Evolutionary conservation across 2,329 filamentous ascomycete species (phyloP).

Genomic region (Penicillium sp.): DNA sequence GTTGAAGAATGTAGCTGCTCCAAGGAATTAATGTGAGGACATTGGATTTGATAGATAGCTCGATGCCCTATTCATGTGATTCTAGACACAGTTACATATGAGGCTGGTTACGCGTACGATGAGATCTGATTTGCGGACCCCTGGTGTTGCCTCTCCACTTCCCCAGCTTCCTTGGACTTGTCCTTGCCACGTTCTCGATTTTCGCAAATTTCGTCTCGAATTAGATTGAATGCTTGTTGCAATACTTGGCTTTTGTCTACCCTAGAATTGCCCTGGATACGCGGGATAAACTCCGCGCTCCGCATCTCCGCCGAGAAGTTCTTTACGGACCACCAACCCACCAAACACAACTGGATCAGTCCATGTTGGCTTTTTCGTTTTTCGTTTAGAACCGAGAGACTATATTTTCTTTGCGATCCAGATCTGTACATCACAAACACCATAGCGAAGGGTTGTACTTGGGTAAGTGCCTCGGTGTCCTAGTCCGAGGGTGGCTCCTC

Average conservation of each 20-base stretch:
- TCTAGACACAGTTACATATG: background rate
- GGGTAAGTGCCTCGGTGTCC: background rate
- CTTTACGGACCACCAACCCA: slow-evolving; percentile 2
- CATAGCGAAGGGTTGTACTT: background rate
- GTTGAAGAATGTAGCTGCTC: background rate
- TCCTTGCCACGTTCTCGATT: slow-evolving; percentile 4
- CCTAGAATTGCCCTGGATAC: background rate
- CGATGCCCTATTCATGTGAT: background rate
- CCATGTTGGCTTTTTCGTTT: background rate
- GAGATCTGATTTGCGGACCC: slow-evolving; percentile 5
- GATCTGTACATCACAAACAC: background rate
- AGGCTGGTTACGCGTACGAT: slow-evolving; percentile 2
- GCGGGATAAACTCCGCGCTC: slow-evolving; percentile 6
- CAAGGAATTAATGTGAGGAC: background rate
- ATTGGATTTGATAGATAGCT: background rate
- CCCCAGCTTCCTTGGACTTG: slow-evolving; percentile 1
- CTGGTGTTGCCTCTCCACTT: slow-evolving; percentile 4
- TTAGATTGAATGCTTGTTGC: background rate
- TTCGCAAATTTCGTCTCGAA: background rate
- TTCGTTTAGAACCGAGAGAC: background rate
- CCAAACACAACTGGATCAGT: background rate
- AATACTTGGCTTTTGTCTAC: background rate
- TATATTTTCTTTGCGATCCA: background rate
- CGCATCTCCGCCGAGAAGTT: slow-evolving; percentile 5
- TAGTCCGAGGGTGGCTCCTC: background rate